phyloP scores from a whole-genome alignment of 768 basidiomycete species.

The Cantharellus anzutake region DNA sequence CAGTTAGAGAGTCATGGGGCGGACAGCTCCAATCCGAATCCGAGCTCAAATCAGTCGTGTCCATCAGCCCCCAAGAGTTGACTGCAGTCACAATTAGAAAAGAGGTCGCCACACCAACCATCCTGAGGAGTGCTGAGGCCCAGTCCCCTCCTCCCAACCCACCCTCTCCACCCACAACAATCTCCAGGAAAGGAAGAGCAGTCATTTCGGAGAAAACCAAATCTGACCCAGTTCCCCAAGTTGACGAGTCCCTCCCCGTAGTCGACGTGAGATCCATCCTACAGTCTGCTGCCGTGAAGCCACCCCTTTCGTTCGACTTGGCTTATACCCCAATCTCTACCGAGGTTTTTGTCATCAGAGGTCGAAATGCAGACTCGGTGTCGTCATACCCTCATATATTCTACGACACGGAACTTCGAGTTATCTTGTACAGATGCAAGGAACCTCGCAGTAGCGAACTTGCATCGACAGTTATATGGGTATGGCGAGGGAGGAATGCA shows the following conservation, averaged over 20 bases:
- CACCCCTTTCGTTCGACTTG: conserved; percentile 4
- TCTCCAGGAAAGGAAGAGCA: too few relatives aligned
- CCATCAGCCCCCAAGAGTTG: too few relatives aligned
- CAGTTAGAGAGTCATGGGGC: too few relatives aligned
- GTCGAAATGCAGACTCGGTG: conserved; percentile 29
- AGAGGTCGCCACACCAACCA: too few relatives aligned
- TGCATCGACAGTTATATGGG: conserved; percentile 53
- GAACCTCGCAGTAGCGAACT: conserved; percentile 37
- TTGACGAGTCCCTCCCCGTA: not conserved
- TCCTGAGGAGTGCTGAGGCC: too few relatives aligned
- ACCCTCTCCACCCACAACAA: too few relatives aligned
- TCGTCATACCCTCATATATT: conserved; percentile 33
- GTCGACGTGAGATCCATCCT: not conserved
- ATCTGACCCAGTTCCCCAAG: too few relatives aligned
- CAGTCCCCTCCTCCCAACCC: too few relatives aligned
- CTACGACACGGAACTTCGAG: conserved; percentile 54
- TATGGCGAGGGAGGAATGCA: conserved; percentile 47
- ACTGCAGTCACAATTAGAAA: too few relatives aligned
- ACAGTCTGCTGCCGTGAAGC: not conserved
- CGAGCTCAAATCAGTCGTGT: too few relatives aligned
- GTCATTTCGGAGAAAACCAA: too few relatives aligned
- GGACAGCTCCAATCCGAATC: too few relatives aligned
- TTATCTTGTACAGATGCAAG: conserved; percentile 51
- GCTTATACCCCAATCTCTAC: conserved; percentile 45
- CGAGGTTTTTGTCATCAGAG: conserved; percentile 44